Conservation (phyloP, 805 yeast genomes). For the Sporopachydermia lactativora region DNA sequence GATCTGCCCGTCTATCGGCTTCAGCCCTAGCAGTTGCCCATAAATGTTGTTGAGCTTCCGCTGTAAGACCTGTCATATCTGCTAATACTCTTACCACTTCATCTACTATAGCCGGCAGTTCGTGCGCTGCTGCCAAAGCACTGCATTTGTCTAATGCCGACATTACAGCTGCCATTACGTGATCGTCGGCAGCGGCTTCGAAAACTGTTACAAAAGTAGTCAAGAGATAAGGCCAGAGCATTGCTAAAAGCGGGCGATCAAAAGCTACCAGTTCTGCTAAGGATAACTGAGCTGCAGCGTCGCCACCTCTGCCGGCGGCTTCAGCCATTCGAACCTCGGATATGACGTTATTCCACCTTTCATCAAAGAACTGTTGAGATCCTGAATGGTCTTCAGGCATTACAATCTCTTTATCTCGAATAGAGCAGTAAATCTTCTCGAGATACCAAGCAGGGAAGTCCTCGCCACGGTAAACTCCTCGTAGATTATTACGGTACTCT, state of each 20-base stretch:
- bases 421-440: constrained; percentile 65
- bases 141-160: constrained; percentile 81
- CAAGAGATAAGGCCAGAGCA: constrained; percentile 48
- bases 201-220: constrained; percentile 66
- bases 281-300: constrained; percentile 11
- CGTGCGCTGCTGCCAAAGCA: constrained; percentile 53
- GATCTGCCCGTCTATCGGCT: constrained; percentile 12
- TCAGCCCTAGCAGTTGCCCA: not conserved
- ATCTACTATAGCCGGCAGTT: constrained; percentile 43
- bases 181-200: constrained; percentile 82
- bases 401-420: constrained; percentile 75
- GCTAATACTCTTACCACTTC: constrained; percentile 29
- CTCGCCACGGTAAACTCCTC: constrained; percentile 57
- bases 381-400: constrained; percentile 93
- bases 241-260: constrained; percentile 58
- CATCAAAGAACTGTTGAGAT: not conserved
- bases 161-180: constrained; percentile 74
- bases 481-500: constrained; percentile 63
- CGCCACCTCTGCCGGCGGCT: constrained; percentile 12
- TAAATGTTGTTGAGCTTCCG: constrained; percentile 2
- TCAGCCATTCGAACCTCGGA: constrained; percentile 27
- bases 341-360: constrained; percentile 56
- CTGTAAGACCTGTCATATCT: not conserved
- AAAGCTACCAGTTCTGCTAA: constrained; percentile 32
- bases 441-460: constrained; percentile 84